Evolutionary conservation across 768 basidiomycete genomes (phyloP), one percentile per base, ranked within the genome.

Genomic region (Strobilomyces echinocephalus): DNA sequence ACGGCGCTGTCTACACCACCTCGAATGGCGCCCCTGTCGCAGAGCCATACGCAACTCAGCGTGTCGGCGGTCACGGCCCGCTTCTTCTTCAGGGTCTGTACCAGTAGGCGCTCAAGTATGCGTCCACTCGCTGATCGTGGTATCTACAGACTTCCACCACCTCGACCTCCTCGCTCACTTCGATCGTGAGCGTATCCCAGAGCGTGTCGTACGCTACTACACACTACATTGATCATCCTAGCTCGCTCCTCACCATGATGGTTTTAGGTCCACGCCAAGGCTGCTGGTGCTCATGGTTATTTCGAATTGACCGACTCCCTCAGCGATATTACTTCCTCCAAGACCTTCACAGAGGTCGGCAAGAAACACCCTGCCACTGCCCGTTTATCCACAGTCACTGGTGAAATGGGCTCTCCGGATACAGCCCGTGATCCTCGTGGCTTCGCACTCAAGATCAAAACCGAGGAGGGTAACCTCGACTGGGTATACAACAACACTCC

Each of bases 401-500:
- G 95, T 49, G 89, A 91, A 60, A 75, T 78, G 35, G 95, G 95
- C 15, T 91, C 88, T 46, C 85, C 94, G 16, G 95, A 97, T 62
- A 88, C 84, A n/a, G 88, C 89, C 53, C 87, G 94, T 56, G 94
- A 97, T 63, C 91, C 92, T 24, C 85, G 92, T 74, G 95, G 95
- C 2, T 97, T 97, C 65, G 88, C 95, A 5, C 67, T 88, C 72
- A 88, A 95, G 73, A 78, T 97, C 58, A 88, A 83, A 69, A 93
- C 95, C 0, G 84, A 91, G 3, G 82, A 97, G 69, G 95, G 95
- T 18, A 95, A 91, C 76, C 82, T 83, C 71, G 94, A 97, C 69
- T 88, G 88, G 79, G 94, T 94, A 63, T 82, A 87, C 83, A 91
- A 92, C 75, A 92, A 93, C 75, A 91, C 89, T 14, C 91, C 94